phyloP scores from a whole-genome alignment of 78 protist species.

The Polysphondylium violaceum region DNA sequence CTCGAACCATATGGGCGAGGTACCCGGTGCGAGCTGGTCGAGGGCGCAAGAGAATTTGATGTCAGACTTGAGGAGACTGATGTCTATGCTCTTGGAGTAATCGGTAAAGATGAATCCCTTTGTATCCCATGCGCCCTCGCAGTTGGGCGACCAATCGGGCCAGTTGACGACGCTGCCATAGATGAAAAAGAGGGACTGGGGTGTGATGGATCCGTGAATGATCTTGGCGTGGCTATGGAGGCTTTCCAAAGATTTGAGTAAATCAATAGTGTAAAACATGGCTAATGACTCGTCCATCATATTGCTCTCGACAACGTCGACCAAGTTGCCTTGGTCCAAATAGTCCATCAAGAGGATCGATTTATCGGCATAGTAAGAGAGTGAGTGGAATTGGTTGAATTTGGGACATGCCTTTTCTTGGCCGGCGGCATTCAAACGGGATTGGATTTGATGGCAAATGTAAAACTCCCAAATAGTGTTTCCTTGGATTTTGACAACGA shows the following conservation, averaged over 20 bases:
- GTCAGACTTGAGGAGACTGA: constrained; percentile 20
- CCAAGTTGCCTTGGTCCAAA: background rate
- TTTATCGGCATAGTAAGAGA: constrained; percentile 12
- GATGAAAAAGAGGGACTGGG: constrained; percentile 63
- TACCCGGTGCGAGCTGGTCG: background rate
- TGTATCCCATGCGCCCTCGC: constrained; percentile 60
- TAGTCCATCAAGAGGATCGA: constrained; percentile 13
- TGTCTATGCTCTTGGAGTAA: constrained; percentile 79
- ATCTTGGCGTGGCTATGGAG: constrained; percentile 74
- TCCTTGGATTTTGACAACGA: background rate
- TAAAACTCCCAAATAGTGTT: constrained; percentile 50
- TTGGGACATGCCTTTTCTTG: background rate
- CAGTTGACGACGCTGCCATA: background rate
- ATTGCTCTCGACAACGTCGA: background rate
- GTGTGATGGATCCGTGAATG: constrained; percentile 83
- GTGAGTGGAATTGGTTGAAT: background rate
- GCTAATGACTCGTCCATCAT: constrained; percentile 73
- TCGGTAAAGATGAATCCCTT: constrained; percentile 80
- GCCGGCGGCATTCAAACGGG: background rate
- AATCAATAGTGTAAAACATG: constrained; percentile 84
- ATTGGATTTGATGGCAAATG: constrained; percentile 12
- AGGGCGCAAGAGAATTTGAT: background rate
- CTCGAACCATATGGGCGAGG: background rate
- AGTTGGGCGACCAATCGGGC: constrained; percentile 41
- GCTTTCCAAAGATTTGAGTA: constrained; percentile 46